Base-by-base conservation (phyloP, 768 basidiomycete species). In the Coprinopsis cinerea region DNA sequence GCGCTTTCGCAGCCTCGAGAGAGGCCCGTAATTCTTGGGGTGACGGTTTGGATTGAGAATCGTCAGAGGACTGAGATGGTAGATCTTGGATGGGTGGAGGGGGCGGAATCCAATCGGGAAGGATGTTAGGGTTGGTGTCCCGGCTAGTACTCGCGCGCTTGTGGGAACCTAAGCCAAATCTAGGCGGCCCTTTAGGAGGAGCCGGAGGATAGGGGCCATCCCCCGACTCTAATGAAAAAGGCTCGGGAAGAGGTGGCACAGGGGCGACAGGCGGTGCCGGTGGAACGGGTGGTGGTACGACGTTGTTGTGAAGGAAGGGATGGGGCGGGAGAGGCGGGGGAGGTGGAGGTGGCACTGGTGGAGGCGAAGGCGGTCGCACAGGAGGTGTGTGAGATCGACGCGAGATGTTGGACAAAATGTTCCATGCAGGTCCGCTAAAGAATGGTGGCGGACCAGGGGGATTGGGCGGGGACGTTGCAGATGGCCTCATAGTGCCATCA, bases 1-100 rank as follows among this genome's bases (percentile, higher is more conserved):
- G 65, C 23, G 69, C 70, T 56, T 87, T 90, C 0, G 87, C 85
- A 17, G 68, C 76, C 57, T 88, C 81, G 2, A 88, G 75, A 25
- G 77, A 70, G 24, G 69, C 69, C 28, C 67, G 66, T 44, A 75
- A 55, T 25, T 75, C 69, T 41, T 72, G 66, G 2, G 68, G 57
- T 9, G 68, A 59, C 15, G 35, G 14, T 35, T 39, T 44, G 18
- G n/a, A 20, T 13, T 45, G 25, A 4, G 28, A 32, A 11, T 45
- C 32, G 4, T 45, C 32, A 14, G 39, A 48, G 23, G 47, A 39
- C 26, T 39, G 47, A n/a, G 24, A 25, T 10, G 23, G 32, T 35
- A 36, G 28, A 17, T 49, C 17, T 39, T n/a, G 7, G 27, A 24
- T 42, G 11, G 42, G 32, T 30, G 49, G 49, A 14, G 49, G 49